phyloP scores from a whole-genome alignment of 1,284 basidiomycete species.

The Ganoderma lingzhi region DNA sequence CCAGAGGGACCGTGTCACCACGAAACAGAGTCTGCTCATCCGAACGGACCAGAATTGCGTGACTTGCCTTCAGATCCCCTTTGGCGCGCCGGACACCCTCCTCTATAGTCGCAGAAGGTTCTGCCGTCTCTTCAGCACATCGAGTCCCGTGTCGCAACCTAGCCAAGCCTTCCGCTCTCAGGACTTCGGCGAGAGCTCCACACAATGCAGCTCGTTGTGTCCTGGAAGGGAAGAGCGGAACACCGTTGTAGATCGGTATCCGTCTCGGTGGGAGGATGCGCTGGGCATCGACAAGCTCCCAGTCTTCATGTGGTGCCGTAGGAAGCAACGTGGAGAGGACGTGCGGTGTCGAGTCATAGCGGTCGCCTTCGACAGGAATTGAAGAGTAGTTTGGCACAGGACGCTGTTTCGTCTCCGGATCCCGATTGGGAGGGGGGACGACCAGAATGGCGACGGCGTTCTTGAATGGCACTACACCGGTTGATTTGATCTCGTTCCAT shows the following conservation, averaged over 20 bases:
- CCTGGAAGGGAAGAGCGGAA: conserved; percentile 65
- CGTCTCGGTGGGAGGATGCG: conserved; percentile 49
- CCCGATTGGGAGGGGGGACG: conserved; percentile 71
- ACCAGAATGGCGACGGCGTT: conserved; percentile 70
- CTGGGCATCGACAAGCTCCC: conserved; percentile 11
- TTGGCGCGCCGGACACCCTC: conserved; percentile 15
- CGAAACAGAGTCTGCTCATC: conserved; percentile 54
- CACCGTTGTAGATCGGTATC: conserved; percentile 72
- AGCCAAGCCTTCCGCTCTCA: conserved; percentile 53
- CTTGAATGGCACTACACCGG: conserved; percentile 55
- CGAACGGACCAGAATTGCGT: conserved; percentile 73
- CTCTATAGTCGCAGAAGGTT: neutral
- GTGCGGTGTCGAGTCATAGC: neutral
- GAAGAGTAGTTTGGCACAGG: conserved; percentile 51
- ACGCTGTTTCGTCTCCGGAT: conserved; percentile 55
- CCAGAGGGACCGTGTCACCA: conserved; percentile 67
- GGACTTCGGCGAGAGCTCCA: conserved; percentile 53
- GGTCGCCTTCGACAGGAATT: conserved; percentile 44
- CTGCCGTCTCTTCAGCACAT: neutral
- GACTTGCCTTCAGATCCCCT: conserved; percentile 59
- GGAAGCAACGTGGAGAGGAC: conserved; percentile 35
- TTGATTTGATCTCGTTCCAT: conserved; percentile 57
- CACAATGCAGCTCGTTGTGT: conserved; percentile 67
- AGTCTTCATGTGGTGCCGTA: conserved; percentile 32
- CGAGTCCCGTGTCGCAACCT: neutral